Percentiles rank a stretch among this genome's conserved stretches.
Conservation (phyloP, 2,329 filamentous ascomycete species). For the Aspergillus sp. region DNA sequence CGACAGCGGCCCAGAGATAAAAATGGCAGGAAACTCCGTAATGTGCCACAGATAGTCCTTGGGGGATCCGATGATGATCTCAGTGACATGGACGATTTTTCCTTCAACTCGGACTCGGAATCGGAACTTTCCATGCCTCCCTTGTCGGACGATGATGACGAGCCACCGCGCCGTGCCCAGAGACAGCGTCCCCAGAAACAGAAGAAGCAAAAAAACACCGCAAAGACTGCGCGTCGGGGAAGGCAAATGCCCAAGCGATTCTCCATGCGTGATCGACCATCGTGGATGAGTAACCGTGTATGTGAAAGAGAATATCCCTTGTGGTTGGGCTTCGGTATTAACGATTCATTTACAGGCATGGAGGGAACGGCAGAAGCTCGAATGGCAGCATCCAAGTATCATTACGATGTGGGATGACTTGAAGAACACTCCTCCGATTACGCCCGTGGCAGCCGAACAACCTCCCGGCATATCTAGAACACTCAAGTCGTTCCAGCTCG, state of each 20-base stretch:
- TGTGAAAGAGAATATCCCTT: conserved; percentile 9
- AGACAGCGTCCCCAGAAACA: no score
- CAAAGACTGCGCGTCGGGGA: neutral
- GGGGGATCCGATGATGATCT: neutral
- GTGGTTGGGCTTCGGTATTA: conserved; percentile 21
- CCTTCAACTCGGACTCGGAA: no score
- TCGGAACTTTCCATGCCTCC: no score
- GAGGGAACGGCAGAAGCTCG: conserved; percentile 59
- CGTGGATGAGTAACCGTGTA: conserved; percentile 22
- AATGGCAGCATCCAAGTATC: conserved; percentile 68
- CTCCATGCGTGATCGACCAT: conserved; percentile 2
- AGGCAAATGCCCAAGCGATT: conserved; percentile 1
- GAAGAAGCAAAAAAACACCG: no score
- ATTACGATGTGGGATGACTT: conserved; percentile 78
- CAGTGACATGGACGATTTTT: neutral
- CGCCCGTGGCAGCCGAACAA: conserved; percentile 57
- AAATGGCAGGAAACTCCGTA: conserved; percentile 10
- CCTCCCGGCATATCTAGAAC: conserved; percentile 70
- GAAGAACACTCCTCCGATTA: conserved; percentile 58
- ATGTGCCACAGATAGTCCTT: neutral
- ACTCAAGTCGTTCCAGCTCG: conserved; percentile 86
- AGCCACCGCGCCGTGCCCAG: no score
- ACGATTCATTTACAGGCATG: conserved; percentile 26
- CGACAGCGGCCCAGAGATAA: conserved; percentile 7
- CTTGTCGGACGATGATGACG: no score